A percentile compares a stretch with the other conserved stretches of the same genome.
Conservation (phyloP, 805 yeast genomes). For the Metschnikowia continentalis region DNA sequence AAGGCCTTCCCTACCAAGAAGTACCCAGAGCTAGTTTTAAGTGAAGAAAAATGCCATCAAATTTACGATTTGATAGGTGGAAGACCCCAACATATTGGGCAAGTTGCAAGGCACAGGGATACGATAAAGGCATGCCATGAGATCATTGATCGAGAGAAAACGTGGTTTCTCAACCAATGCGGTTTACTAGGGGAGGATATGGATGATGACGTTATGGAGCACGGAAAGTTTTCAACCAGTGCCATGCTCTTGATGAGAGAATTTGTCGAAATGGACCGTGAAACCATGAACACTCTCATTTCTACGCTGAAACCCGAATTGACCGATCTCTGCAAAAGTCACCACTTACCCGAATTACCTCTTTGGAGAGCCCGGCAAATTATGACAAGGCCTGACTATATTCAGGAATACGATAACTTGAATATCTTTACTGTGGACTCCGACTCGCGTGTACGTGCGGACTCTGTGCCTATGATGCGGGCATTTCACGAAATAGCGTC, state of each 20-base stretch:
- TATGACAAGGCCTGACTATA: constrained; percentile 81
- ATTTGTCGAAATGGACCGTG: constrained; percentile 63
- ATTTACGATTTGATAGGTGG: constrained; percentile 76
- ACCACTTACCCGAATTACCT: constrained; percentile 67
- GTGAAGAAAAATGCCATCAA: constrained; percentile 41
- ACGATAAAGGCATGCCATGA: constrained; percentile 60
- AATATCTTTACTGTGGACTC: constrained; percentile 80
- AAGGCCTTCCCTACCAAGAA: constrained; percentile 28
- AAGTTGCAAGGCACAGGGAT: constrained; percentile 58
- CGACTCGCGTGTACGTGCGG: constrained; percentile 68
- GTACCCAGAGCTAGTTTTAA: constrained; percentile 34
- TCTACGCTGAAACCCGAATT: constrained; percentile 11
- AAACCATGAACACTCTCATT: constrained; percentile 26
- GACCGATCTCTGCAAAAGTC: constrained; percentile 31
- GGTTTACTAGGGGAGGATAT: constrained; percentile 69
- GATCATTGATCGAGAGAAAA: constrained; percentile 73
- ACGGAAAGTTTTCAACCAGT: constrained; percentile 68
- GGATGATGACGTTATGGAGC: constrained; percentile 89
- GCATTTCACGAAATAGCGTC: constrained; percentile 76
- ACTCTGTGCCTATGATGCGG: constrained; percentile 85
- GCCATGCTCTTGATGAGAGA: constrained; percentile 72
- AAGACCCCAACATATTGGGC: constrained; percentile 75
- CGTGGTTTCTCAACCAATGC: constrained; percentile 83
- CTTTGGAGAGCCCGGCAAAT: constrained; percentile 80
- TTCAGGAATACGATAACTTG: constrained; percentile 67